Percentiles rank a stretch among this genome's conserved stretches.
phyloP scores from a whole-genome alignment of 345 rosid species.

The Citrus reticulata region DNA sequence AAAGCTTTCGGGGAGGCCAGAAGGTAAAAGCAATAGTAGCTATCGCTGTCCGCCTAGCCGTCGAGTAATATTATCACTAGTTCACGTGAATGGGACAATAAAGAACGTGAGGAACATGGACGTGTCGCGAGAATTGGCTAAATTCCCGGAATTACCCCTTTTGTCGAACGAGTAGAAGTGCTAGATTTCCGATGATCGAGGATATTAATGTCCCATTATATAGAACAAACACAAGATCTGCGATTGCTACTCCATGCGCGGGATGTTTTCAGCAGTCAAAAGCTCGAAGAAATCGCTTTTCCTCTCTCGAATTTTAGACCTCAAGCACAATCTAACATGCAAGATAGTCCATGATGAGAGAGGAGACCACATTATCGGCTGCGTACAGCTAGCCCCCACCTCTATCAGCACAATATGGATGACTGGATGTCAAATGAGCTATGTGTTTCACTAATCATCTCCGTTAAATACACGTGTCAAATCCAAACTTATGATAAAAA shows the following conservation, averaged over 20 bases:
- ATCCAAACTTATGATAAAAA: too few species aligned
- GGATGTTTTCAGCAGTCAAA: too few species aligned
- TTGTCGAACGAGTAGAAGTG: not conserved
- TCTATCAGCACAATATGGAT: not conserved
- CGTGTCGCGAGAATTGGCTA: conserved; percentile 7
- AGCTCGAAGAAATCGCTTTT: not conserved
- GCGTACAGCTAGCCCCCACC: not conserved
- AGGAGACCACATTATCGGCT: not conserved
- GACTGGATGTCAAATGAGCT: not conserved
- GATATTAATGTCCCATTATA: not conserved
- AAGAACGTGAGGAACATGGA: conserved; percentile 13
- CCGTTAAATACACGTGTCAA: not conserved
- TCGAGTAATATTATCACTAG: not conserved
- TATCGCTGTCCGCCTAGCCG: conserved; percentile 14
- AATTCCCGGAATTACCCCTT: conserved; percentile 15
- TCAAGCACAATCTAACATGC: not conserved
- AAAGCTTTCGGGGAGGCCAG: too few species aligned
- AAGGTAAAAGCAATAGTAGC: not conserved
- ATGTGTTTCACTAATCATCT: not conserved
- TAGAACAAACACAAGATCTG: not conserved
- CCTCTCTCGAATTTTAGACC: not conserved
- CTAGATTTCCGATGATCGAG: not conserved
- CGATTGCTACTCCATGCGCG: not conserved
- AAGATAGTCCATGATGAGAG: not conserved
- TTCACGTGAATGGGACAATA: conserved; percentile 27